Percentiles rank a stretch among this genome's conserved stretches.
phyloP scores from a whole-genome alignment of 2,329 filamentous ascomycete genomes.

The Arthrobotrys entomopaga region DNA sequence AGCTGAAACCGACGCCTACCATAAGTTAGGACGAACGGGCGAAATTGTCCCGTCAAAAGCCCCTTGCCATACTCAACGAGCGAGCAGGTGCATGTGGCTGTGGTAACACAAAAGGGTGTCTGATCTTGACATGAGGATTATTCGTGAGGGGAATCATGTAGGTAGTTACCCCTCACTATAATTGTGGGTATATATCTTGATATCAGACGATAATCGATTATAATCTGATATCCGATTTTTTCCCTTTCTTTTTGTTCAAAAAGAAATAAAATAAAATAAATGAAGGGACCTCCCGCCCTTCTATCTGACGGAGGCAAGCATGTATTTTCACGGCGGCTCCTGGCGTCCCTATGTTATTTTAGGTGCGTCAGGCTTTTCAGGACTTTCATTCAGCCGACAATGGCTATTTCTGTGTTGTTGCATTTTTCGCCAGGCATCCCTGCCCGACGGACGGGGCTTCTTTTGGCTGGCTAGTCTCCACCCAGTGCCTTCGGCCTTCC shows the following conservation, averaged over 20 bases:
- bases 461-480: not conserved
- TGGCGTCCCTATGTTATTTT: constrained; percentile 49
- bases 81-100: not conserved
- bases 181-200: constrained; percentile 26
- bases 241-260: not conserved
- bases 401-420: constrained; percentile 55
- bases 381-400: constrained; percentile 49
- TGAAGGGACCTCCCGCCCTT: constrained; percentile 12
- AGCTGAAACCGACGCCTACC: constrained; percentile 18
- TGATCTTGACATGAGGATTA: not conserved
- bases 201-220: constrained; percentile 40
- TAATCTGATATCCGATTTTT: constrained; percentile 27
- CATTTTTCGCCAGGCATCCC: constrained; percentile 43
- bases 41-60: constrained; percentile 33
- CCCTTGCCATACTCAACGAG: not conserved
- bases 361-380: constrained; percentile 22
- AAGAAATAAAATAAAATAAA: not conserved
- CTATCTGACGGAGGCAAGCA: constrained; percentile 19
- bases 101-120: constrained; percentile 20
- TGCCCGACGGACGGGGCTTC: constrained; percentile 10
- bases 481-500: not conserved
- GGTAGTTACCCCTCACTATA: constrained; percentile 53
- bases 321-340: constrained; percentile 34
- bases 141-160: not conserved
- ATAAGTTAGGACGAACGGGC: constrained; percentile 36